Base-by-base conservation (phyloP, 768 basidiomycete species). In the Cystoderma amianthinum region DNA sequence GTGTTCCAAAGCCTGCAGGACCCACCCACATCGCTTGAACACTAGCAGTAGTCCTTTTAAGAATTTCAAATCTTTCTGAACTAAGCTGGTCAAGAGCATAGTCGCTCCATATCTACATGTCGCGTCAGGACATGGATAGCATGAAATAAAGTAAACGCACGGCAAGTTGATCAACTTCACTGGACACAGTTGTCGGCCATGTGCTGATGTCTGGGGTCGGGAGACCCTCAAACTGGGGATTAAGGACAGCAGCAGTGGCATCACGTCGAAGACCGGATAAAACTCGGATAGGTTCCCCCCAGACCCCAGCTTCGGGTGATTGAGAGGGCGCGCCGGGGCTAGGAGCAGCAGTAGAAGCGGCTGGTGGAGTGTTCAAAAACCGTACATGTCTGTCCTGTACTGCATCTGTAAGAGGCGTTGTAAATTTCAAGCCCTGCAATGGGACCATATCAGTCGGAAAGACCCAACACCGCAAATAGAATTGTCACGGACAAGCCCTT, bases 241-340 rank as follows among this genome's bases (percentile, higher is more conserved):
- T 52, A 11, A 66, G 54, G 5, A 66, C 64, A 1, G 64, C 56
- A 23, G 61, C 56, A 6, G 63, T 63, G 4, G 64, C 63, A 45
- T 66, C 64, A 4, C 63, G 56, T 15, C 64, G 55, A 17, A 66
- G 52, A 4, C 64, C 64, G 2, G 64, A 66, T 6, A 66, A 50
- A 10, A 61, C 61, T 12, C 58, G 57, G 38, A 64, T 49, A 5
- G 64, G 56, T 46, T 66, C 64, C 5, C 64, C 64, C 64, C 64
- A 66, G 23, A 66, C 50, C 15, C 64, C 51, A 34, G 41, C 22
- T 11, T 15, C 21, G 24, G 17, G 3, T 23, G 40, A 18, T 16
- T 32, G 13, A 10, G 44, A 43, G 2, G 41, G 36, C n/a, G 25
- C 7, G n/a, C 7, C 7, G 7, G 25, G 25, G 23, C 13, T 5